phyloP scores from a whole-genome alignment of 352 stramenopile species.

The Thraustochytrium striatum region DNA sequence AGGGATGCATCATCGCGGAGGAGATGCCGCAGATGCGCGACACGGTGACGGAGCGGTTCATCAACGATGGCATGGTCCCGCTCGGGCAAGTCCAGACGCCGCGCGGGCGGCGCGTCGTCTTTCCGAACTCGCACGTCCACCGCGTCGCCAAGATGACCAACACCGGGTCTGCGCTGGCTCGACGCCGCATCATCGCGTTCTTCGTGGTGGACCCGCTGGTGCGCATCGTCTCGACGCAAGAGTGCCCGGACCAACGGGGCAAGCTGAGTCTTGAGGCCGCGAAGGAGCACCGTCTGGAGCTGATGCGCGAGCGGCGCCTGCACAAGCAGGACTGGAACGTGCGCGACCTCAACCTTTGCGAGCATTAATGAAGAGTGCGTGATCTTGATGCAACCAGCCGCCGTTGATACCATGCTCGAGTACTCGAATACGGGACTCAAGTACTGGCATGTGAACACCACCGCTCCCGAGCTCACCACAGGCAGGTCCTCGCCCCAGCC shows the following conservation, averaged over 20 bases:
- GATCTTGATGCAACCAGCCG: too few relatives aligned
- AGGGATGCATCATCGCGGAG: too few relatives aligned
- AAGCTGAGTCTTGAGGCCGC: constrained; percentile 36
- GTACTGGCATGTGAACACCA: too few relatives aligned
- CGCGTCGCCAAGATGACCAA: constrained; percentile 15
- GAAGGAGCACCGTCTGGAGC: constrained; percentile 21
- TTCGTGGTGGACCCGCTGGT: constrained; percentile 49
- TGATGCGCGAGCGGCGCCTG: constrained; percentile 44
- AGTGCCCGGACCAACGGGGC: constrained; percentile 46
- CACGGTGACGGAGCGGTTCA: not conserved
- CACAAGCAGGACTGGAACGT: constrained; percentile 50
- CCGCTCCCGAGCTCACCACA: too few relatives aligned
- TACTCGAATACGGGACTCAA: too few relatives aligned
- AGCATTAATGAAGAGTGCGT: constrained; percentile 1
- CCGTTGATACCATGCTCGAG: too few relatives aligned
- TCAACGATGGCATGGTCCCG: not conserved
- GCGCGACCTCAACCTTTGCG: constrained; percentile 16
- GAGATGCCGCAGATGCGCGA: not conserved
- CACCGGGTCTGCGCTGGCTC: not conserved
- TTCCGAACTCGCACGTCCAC: constrained; percentile 22
- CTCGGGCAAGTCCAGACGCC: not conserved
- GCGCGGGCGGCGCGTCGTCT: not conserved
- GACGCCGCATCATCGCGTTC: constrained; percentile 47
- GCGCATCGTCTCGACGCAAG: constrained; percentile 47
- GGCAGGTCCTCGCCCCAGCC: too few relatives aligned